Evolutionary conservation across 768 basidiomycete genomes (phyloP).

Genomic region (Paxillus rubicundulus): DNA sequence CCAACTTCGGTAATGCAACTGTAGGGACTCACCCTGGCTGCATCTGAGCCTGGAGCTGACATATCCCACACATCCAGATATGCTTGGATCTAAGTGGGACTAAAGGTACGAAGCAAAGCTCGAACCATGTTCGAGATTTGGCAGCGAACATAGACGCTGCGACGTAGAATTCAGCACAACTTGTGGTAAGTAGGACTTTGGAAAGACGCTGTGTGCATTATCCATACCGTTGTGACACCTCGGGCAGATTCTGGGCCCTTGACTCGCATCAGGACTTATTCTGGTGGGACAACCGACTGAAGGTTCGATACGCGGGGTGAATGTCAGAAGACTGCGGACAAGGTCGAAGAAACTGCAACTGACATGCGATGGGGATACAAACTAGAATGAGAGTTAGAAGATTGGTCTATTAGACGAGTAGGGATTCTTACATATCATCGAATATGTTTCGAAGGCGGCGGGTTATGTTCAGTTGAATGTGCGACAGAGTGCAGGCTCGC

Average conservation of each 20-base stretch:
- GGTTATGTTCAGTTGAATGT: background rate
- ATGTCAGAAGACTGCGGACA: slow-evolving; percentile 13
- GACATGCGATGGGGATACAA: slow-evolving; percentile 53
- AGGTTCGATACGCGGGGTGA: background rate
- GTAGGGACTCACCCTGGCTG: slow-evolving; percentile 45
- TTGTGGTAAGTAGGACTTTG: background rate
- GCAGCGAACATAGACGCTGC: slow-evolving; percentile 59
- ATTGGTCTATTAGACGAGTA: slow-evolving; percentile 32
- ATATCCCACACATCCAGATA: slow-evolving; percentile 71
- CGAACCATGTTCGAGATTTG: slow-evolving; percentile 71
- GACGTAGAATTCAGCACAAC: background rate
- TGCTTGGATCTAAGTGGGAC: slow-evolving; percentile 60
- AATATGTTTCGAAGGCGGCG: background rate
- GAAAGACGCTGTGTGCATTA: background rate
- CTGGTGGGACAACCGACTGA: slow-evolving; percentile 67
- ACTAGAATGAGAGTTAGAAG: slow-evolving; percentile 36
- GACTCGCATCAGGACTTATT: slow-evolving; percentile 53
- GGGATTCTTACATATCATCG: slow-evolving; percentile 27
- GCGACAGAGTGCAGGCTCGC: too few relatives aligned
- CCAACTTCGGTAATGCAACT: background rate
- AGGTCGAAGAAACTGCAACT: slow-evolving; percentile 15
- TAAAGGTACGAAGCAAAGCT: slow-evolving; percentile 71
- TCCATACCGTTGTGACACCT: slow-evolving; percentile 65
- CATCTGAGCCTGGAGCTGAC: slow-evolving; percentile 58
- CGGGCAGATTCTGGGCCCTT: slow-evolving; percentile 59